Conservation (phyloP, 2,329 filamentous ascomycete species). For the Fusarium floridanum region DNA sequence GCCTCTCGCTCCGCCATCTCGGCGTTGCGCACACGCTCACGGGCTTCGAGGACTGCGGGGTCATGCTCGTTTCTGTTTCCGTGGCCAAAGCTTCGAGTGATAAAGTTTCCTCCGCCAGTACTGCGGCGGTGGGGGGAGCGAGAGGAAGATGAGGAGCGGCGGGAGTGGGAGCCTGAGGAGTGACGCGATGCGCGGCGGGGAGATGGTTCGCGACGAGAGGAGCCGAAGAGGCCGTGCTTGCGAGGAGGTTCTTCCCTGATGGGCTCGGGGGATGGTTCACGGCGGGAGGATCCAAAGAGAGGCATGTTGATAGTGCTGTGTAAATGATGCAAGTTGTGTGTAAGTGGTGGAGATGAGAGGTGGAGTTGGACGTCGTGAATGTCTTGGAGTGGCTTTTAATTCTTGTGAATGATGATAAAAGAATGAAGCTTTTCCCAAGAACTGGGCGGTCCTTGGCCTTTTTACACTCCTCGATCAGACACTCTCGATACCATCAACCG, state of each 20-base stretch:
- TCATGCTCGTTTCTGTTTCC: conserved; percentile 65
- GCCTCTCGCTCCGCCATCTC: conserved; percentile 75
- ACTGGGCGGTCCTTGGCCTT: conserved; percentile 36
- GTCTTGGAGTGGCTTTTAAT: not conserved
- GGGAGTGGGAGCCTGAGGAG: conserved; percentile 26
- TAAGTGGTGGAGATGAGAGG: not conserved
- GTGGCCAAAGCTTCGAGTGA: conserved; percentile 59
- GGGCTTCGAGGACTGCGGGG: conserved; percentile 71
- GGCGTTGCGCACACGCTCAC: conserved; percentile 71
- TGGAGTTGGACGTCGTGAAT: not conserved
- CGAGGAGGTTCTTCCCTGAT: conserved; percentile 44
- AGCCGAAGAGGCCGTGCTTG: conserved; percentile 55
- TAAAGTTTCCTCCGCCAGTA: conserved; percentile 48
- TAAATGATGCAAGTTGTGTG: not conserved
- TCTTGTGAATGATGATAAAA: conserved; percentile 9
- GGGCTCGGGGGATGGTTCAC: conserved; percentile 50
- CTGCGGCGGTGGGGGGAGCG: conserved; percentile 32
- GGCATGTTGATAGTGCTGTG: conserved; percentile 44
- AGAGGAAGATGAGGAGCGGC: conserved; percentile 21
- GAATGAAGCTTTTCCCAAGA: conserved; percentile 23
- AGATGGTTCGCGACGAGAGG: conserved; percentile 44
- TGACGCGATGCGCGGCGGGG: conserved; percentile 36
- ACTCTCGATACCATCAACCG: conserved; percentile 4
- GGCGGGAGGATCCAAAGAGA: conserved; percentile 47
- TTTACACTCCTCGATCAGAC: conserved; percentile 10